Percentiles rank a stretch among this genome's conserved stretches.
phyloP scores from a whole-genome alignment of 305 asterid genomes.

The Fraxinus platypoda region DNA sequence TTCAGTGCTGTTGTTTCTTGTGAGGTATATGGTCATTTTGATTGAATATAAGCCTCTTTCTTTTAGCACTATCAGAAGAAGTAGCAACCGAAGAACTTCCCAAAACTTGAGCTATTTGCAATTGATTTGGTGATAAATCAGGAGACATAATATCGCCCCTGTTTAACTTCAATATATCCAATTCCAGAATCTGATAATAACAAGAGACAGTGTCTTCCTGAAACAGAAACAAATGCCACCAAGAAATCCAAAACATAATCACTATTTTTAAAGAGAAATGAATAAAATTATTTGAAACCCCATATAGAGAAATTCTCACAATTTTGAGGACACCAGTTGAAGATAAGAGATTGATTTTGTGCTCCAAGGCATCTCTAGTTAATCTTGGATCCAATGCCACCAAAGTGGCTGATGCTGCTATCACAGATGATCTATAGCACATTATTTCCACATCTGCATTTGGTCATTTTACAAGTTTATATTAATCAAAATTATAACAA shows the following conservation, averaged over 20 bases:
- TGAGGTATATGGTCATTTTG: constrained; percentile 25
- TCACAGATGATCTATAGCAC: constrained; percentile 47
- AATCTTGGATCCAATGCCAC: constrained; percentile 43
- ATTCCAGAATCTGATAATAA: constrained; percentile 37
- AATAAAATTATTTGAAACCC: not conserved
- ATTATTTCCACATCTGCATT: constrained; percentile 51
- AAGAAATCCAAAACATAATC: not conserved
- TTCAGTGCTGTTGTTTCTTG: constrained; percentile 27
- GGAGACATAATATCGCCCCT: constrained; percentile 31
- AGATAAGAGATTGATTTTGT: constrained; percentile 32
- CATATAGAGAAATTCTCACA: constrained; percentile 35
- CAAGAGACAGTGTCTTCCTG: constrained; percentile 61
- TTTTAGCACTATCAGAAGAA: constrained; percentile 27
- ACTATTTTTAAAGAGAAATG: not conserved
- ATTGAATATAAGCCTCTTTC: constrained; percentile 49
- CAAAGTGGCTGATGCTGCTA: constrained; percentile 78
- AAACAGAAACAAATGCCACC: not conserved
- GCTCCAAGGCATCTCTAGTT: constrained; percentile 37
- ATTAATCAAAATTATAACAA: not conserved
- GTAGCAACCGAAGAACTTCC: constrained; percentile 33
- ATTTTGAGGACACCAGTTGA: constrained; percentile 26
- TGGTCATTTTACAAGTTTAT: not conserved
- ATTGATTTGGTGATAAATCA: constrained; percentile 30
- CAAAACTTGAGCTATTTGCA: constrained; percentile 14
- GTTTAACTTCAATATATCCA: constrained; percentile 20